A percentile compares a stretch with the other conserved stretches of the same genome.
Evolutionary conservation across 2,329 filamentous ascomycete species (phyloP).

Genomic region (Akanthomyces lecanii): DNA sequence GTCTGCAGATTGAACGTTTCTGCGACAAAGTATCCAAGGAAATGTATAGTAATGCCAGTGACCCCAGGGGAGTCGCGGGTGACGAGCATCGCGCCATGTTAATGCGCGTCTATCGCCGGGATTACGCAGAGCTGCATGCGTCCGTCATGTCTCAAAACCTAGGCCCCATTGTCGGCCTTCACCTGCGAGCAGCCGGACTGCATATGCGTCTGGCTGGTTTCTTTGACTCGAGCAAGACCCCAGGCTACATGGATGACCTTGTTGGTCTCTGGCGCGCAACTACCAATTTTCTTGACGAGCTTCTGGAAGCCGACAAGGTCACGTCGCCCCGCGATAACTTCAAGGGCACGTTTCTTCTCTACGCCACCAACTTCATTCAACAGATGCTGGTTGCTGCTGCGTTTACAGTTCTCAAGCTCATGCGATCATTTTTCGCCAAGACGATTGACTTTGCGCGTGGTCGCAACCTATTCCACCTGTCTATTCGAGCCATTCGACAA

Average conservation of each 20-base stretch:
- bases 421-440: slow-evolving; percentile 70
- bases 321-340: slow-evolving; percentile 42
- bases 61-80: slow-evolving; percentile 64
- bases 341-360: slow-evolving; percentile 55
- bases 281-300: slow-evolving; percentile 63
- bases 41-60: slow-evolving; percentile 73
- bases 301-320: slow-evolving; percentile 51
- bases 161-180: slow-evolving; percentile 57
- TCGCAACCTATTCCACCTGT: slow-evolving; percentile 64
- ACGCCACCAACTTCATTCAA: slow-evolving; percentile 72
- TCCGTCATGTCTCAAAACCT: slow-evolving; percentile 56
- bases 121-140: slow-evolving; percentile 59
- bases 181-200: slow-evolving; percentile 67
- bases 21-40: slow-evolving; percentile 74
- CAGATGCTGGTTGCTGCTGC: slow-evolving; percentile 82
- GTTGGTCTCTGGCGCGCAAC: slow-evolving; percentile 72
- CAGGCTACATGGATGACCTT: slow-evolving; percentile 69
- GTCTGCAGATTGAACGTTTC: slow-evolving; percentile 69
- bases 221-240: slow-evolving; percentile 70
- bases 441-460: slow-evolving; percentile 67
- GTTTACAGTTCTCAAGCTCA: slow-evolving; percentile 72
- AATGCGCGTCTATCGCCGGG: slow-evolving; percentile 62
- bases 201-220: slow-evolving; percentile 76
- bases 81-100: slow-evolving; percentile 64
- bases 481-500: slow-evolving; percentile 64